Percentiles rank a stretch among this genome's conserved stretches.
Conservation (phyloP, 2,329 filamentous ascomycete genomes). For the Phyllachora maydis region DNA sequence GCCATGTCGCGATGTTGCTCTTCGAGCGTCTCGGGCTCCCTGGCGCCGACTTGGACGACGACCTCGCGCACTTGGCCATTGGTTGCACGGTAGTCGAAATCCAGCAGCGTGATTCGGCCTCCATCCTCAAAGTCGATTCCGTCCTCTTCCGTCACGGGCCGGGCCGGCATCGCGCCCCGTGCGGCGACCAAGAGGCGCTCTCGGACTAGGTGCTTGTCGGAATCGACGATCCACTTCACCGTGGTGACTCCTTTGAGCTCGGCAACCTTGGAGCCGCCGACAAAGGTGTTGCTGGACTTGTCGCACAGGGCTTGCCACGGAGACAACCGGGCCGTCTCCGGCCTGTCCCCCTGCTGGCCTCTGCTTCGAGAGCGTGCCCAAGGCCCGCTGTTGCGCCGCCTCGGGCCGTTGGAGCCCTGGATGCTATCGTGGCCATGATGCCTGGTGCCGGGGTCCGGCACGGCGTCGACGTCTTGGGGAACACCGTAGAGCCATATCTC, state of each 20-base stretch:
- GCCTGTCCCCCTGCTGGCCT: too few species aligned
- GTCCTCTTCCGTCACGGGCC: slow-evolving; percentile 44
- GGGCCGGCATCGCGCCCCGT: slow-evolving; percentile 40
- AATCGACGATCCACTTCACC: slow-evolving; percentile 49
- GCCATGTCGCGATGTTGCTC: slow-evolving; percentile 58
- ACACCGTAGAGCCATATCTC: slow-evolving; percentile 66
- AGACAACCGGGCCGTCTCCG: slow-evolving; percentile 23
- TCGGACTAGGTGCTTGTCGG: too few species aligned
- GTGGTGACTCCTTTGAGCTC: slow-evolving; percentile 45
- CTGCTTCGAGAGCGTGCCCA: slow-evolving; percentile 16
- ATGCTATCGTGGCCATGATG: slow-evolving; percentile 11
- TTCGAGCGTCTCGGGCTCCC: slow-evolving; percentile 45
- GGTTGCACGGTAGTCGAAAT: slow-evolving; percentile 44
- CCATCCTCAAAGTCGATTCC: slow-evolving; percentile 60
- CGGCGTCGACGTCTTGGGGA: slow-evolving; percentile 48
- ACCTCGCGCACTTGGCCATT: slow-evolving; percentile 36
- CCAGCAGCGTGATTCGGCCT: slow-evolving; percentile 49
- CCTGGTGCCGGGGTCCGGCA: slow-evolving; percentile 21
- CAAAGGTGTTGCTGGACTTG: slow-evolving; percentile 47
- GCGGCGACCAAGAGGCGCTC: slow-evolving; percentile 51
- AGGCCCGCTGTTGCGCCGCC: slow-evolving; percentile 18
- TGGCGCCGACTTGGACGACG: slow-evolving; percentile 54
- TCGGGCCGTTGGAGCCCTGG: slow-evolving; percentile 7
- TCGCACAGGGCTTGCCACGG: slow-evolving; percentile 53
- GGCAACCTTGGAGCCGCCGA: slow-evolving; percentile 43